Percentiles rank a stretch among this genome's conserved stretches.
Conservation (phyloP, 176 grass and related monocot genomes). For the Rhynchospora tenuis region DNA sequence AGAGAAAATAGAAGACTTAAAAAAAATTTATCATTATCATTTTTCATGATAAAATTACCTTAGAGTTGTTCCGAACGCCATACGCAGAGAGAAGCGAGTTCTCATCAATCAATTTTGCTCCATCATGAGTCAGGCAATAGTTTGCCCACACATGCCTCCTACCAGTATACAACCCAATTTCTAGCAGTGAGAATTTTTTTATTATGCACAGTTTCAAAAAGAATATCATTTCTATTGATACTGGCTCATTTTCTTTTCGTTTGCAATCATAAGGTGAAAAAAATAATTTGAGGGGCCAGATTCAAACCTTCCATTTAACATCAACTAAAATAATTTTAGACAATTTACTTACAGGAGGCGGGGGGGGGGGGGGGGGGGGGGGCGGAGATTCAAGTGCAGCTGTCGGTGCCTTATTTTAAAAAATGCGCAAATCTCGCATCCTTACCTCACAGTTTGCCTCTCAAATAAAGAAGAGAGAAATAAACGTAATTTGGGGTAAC, state of each 20-base stretch:
- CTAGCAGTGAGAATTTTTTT: neutral
- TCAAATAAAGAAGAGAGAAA: neutral
- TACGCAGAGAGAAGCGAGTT: slow-evolving; percentile 51
- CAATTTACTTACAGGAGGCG: no score
- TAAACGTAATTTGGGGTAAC: neutral
- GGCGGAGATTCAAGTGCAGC: no score
- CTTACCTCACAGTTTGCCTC: neutral
- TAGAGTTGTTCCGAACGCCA: slow-evolving; percentile 59
- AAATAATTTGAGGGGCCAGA: neutral
- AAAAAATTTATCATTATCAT: slow-evolving; percentile 5
- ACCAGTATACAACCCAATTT: neutral
- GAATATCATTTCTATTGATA: neutral
- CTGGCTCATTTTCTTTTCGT: neutral
- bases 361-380: no score
- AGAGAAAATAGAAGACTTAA: neutral
- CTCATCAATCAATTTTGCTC: slow-evolving; percentile 76
- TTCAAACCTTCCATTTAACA: neutral
- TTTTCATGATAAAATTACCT: slow-evolving; percentile 37
- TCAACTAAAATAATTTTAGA: no score
- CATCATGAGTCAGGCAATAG: slow-evolving; percentile 58
- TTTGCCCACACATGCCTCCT: slow-evolving; percentile 90
- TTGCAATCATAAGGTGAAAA: neutral
- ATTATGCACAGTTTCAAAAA: neutral
- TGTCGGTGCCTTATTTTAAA: neutral
- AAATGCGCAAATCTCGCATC: neutral